Evolutionary conservation across 2,329 filamentous ascomycete genomes (phyloP).

Genomic region (Tolypocladium sp.): DNA sequence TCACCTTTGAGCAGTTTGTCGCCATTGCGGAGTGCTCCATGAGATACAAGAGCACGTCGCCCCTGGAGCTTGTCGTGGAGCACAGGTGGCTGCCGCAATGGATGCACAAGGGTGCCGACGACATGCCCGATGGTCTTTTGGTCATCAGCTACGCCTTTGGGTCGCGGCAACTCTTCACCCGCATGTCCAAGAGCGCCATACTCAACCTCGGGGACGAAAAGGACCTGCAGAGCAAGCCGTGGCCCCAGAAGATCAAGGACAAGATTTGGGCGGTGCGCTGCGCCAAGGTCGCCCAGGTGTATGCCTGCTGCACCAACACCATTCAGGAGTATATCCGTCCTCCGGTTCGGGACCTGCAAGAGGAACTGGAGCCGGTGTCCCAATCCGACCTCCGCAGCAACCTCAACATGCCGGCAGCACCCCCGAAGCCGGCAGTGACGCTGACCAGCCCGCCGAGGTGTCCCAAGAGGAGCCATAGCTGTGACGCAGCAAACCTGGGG

Average conservation of each 20-base stretch:
- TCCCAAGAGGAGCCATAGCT: conserved; percentile 38
- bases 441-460: conserved; percentile 35
- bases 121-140: conserved; percentile 39
- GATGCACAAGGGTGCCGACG: conserved; percentile 36
- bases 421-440: conserved; percentile 7
- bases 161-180: conserved; percentile 35
- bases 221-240: conserved; percentile 31
- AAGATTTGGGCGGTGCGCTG: conserved; percentile 38
- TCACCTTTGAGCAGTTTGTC: conserved; percentile 40
- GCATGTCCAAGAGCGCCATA: conserved; percentile 39
- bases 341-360: conserved; percentile 12
- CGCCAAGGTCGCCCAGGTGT: conserved; percentile 41
- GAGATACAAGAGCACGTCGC: conserved; percentile 41
- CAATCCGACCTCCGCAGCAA: conserved; percentile 11
- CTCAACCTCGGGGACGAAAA: conserved; percentile 33
- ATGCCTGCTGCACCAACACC: conserved; percentile 32
- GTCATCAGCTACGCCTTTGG: conserved; percentile 46
- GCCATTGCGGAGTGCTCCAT: conserved; percentile 41
- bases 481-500: conserved; percentile 43
- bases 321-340: conserved; percentile 36
- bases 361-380: conserved; percentile 9
- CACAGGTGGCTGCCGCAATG: conserved; percentile 43
- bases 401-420: conserved; percentile 8
- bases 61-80: conserved; percentile 40
- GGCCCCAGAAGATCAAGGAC: conserved; percentile 37